These are phyloP conservation scores for Nitzschia sp. DNA, from an alignment of 108 stramenopile genomes.

Conservation along the genomic window DNA sequence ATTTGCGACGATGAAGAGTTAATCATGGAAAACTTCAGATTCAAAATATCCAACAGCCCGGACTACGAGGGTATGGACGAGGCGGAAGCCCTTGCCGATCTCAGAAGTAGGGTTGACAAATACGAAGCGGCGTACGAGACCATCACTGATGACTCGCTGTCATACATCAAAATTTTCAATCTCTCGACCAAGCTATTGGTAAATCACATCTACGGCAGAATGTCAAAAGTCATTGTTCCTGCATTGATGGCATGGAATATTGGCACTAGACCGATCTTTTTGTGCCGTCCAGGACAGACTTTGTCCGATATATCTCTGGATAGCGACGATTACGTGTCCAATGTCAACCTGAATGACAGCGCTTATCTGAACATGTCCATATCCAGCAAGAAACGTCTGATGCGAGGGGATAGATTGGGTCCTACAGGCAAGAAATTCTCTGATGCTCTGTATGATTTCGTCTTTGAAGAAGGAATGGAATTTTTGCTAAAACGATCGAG, in stretches of 20 bases:
- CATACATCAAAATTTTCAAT: conserved; percentile 95
- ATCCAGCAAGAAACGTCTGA: conserved; percentile 23
- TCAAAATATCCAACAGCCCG: conserved; percentile 80
- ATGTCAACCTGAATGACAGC: conserved; percentile 12
- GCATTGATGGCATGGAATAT: conserved; percentile 92
- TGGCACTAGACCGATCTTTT: conserved; percentile 83
- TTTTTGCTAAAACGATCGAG: conserved; percentile 54
- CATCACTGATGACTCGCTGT: conserved; percentile 87
- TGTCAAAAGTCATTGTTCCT: conserved; percentile 88
- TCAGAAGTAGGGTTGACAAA: conserved; percentile 77
- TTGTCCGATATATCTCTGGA: conserved; percentile 44
- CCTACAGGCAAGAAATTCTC: conserved; percentile 66
- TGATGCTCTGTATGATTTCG: conserved; percentile 65
- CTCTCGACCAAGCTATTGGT: conserved; percentile 81
- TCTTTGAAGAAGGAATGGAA: conserved; percentile 59
- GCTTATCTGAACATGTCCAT: conserved; percentile 35
- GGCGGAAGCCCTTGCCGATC: conserved; percentile 80
- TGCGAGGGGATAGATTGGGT: conserved; percentile 66
- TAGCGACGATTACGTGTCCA: conserved; percentile 44
- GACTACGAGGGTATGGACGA: conserved; percentile 78
- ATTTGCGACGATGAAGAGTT: conserved; percentile 94
- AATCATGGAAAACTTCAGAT: conserved; percentile 71
- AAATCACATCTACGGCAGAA: conserved; percentile 79
- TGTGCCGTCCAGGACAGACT: conserved; percentile 86
- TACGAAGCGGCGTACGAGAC: conserved; percentile 94